These are phyloP conservation scores for Lablab purpureus DNA, from an alignment of 306 rosid species.

Conservation along the genomic window DNA sequence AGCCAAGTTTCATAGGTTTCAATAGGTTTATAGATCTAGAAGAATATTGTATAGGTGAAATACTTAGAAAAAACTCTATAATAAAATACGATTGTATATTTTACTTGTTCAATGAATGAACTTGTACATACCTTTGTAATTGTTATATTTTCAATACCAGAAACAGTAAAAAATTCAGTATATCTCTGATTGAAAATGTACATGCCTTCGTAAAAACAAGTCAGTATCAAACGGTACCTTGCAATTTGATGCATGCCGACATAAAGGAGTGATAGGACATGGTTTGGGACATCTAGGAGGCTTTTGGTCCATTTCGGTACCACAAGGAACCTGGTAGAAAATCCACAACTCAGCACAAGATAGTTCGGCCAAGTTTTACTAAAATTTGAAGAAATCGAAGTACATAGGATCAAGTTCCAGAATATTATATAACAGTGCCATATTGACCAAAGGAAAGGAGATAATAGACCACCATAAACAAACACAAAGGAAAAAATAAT, in stretches of 20 bases:
- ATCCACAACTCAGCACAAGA: slow-evolving; percentile 45
- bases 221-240: slow-evolving; percentile 63
- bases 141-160: neutral
- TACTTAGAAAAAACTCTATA: too few relatives aligned
- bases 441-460: slow-evolving; percentile 13
- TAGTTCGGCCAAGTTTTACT: slow-evolving; percentile 20
- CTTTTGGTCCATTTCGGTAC: slow-evolving; percentile 91
- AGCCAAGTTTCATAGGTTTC: too few relatives aligned
- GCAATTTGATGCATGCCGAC: slow-evolving; percentile 71
- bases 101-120: too few relatives aligned
- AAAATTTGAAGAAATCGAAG: slow-evolving; percentile 32
- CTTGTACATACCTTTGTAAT: too few relatives aligned
- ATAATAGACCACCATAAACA: slow-evolving; percentile 22
- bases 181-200: slow-evolving; percentile 37
- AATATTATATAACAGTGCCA: neutral
- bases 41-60: too few relatives aligned
- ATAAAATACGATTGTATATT: too few relatives aligned
- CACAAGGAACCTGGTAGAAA: slow-evolving; percentile 87
- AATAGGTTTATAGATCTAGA: too few relatives aligned
- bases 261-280: slow-evolving; percentile 74
- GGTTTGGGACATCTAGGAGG: slow-evolving; percentile 87
- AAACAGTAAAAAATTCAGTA: neutral
- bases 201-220: slow-evolving; percentile 35
- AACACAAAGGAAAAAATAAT: slow-evolving; percentile 13
- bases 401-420: slow-evolving; percentile 33